Conservation (phyloP, 257 asterid species). For the Lavandula angustifolia region DNA sequence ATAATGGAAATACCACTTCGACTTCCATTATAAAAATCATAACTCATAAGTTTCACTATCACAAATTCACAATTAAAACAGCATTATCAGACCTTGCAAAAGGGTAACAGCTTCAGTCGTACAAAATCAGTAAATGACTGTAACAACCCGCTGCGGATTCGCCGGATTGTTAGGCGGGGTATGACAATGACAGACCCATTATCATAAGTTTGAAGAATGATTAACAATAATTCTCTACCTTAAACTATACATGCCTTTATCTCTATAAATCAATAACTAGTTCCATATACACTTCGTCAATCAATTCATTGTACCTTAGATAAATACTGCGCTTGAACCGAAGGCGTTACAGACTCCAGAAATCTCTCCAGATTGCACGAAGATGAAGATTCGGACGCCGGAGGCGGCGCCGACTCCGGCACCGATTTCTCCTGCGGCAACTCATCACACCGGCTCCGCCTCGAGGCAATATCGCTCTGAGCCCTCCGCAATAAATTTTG, state of each 20-base stretch:
- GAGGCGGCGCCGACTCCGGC: conserved; percentile 26
- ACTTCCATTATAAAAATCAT: neutral
- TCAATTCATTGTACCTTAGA: conserved; percentile 54
- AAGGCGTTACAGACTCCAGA: conserved; percentile 65
- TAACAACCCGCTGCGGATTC: too few species aligned
- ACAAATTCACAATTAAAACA: conserved; percentile 6
- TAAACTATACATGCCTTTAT: neutral
- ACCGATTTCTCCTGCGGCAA: conserved; percentile 35
- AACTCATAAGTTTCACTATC: neutral
- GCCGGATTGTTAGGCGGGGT: too few species aligned
- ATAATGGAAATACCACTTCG: neutral
- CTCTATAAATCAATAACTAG: conserved; percentile 13
- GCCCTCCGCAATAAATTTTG: conserved; percentile 52
- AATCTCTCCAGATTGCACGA: conserved; percentile 65
- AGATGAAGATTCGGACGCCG: conserved; percentile 31
- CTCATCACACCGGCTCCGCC: conserved; percentile 46
- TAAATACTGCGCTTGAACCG: conserved; percentile 58
- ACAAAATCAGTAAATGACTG: neutral
- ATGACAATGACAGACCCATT: neutral
- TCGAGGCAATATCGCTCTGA: conserved; percentile 54
- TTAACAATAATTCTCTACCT: neutral
- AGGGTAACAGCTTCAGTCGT: conserved; percentile 9
- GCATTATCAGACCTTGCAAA: neutral
- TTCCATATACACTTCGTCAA: conserved; percentile 20
- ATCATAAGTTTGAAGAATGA: neutral